These are phyloP conservation scores for Thozetella sp. DNA, from an alignment of 495 filamentous ascomycete genomes.

Conservation along the genomic window DNA sequence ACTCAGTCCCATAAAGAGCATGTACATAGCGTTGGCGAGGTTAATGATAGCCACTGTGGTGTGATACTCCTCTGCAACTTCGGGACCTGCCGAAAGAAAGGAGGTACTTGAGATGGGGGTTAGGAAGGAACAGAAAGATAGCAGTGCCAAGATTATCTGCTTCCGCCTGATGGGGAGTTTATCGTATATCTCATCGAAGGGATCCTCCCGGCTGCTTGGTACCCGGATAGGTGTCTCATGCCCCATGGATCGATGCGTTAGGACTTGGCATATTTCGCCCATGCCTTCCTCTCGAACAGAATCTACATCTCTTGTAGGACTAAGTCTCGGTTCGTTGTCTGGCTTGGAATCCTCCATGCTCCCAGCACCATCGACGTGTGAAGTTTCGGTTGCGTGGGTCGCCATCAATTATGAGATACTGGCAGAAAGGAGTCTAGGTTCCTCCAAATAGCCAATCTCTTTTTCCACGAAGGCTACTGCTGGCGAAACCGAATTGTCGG, in stretches of 20 bases:
- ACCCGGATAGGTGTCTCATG: constrained; percentile 34
- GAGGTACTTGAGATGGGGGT: constrained; percentile 70
- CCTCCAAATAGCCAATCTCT: too few species aligned
- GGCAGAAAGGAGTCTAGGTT: too few species aligned
- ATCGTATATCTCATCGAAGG: constrained; percentile 49
- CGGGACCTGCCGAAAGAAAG: constrained; percentile 69
- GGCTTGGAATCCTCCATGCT: too few species aligned
- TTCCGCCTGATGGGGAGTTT: constrained; percentile 59
- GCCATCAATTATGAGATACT: too few species aligned
- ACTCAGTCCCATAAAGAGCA: constrained; percentile 70
- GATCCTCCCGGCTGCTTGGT: constrained; percentile 37
- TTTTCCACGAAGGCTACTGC: too few species aligned
- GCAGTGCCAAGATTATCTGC: constrained; percentile 56
- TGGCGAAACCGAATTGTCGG: too few species aligned
- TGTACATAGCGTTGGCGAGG: constrained; percentile 68
- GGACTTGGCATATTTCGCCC: constrained; percentile 9
- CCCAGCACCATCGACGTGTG: too few species aligned
- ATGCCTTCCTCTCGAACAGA: too few species aligned
- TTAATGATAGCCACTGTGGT: constrained; percentile 69
- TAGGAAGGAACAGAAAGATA: constrained; percentile 69
- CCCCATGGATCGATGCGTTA: constrained; percentile 30
- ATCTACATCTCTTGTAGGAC: too few species aligned
- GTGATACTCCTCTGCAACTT: constrained; percentile 62
- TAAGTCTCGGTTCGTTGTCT: too few species aligned
- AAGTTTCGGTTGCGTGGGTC: too few species aligned